Evolutionary conservation across 441 rosid species (phyloP).

Genomic region (Iberis amara): DNA sequence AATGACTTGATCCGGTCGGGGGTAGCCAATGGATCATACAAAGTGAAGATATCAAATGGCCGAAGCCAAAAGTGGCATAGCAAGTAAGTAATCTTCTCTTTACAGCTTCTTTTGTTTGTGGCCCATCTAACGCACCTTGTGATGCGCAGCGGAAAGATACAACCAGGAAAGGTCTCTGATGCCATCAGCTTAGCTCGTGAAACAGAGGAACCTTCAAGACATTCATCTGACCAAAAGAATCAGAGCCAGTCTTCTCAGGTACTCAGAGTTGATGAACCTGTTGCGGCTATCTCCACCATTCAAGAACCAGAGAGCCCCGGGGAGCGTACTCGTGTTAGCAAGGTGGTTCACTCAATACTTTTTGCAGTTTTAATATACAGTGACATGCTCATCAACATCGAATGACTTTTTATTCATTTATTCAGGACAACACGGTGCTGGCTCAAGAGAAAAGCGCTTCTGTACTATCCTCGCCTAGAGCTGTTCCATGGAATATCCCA

Average conservation of each 20-base stretch:
- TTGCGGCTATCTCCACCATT: constrained; percentile 41
- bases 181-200: constrained; percentile 42
- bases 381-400: neutral
- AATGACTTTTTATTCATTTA: neutral
- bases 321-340: constrained; percentile 41
- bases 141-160: constrained; percentile 55
- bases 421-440: constrained; percentile 27
- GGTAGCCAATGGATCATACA: constrained; percentile 56
- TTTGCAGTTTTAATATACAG: neutral
- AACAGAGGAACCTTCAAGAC: constrained; percentile 43
- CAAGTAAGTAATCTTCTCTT: constrained; percentile 43
- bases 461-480: constrained; percentile 43
- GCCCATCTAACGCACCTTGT: constrained; percentile 1
- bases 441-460: constrained; percentile 46
- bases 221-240: constrained; percentile 42
- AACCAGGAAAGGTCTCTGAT: constrained; percentile 41
- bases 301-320: constrained; percentile 36
- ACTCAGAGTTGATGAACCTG: constrained; percentile 43
- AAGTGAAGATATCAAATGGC: constrained; percentile 47
- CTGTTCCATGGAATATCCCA: constrained; percentile 37
- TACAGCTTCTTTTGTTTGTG: constrained; percentile 6
- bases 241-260: constrained; percentile 37
- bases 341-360: constrained; percentile 39
- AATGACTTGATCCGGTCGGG: constrained; percentile 83
- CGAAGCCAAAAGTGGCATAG: constrained; percentile 50